These are phyloP conservation scores for Plasmodium ovale DNA, from an alignment of 169 alveolate genomes.

Conservation along the genomic window DNA sequence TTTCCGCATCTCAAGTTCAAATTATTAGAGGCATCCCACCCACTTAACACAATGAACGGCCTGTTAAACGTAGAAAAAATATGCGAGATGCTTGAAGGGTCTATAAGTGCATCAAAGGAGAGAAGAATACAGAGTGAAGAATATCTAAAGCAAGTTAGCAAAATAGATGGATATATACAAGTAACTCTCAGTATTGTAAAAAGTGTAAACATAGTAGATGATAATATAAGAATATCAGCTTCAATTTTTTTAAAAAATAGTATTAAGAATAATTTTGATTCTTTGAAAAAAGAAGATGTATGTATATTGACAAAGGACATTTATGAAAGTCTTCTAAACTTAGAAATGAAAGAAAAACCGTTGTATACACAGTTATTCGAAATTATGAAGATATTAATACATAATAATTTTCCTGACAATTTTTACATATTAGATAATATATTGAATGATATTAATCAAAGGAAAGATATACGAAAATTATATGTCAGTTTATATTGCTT, in stretches of 20 bases:
- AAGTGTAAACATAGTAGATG: slow-evolving; percentile 37
- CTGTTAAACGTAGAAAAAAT: slow-evolving; percentile 11
- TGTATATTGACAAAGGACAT: slow-evolving; percentile 44
- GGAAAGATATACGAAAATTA: slow-evolving; percentile 45
- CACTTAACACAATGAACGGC: slow-evolving; percentile 4
- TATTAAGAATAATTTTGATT: slow-evolving; percentile 41
- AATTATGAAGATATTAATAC: slow-evolving; percentile 56
- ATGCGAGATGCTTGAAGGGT: slow-evolving; percentile 64
- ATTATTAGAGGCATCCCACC: background rate
- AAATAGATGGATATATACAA: slow-evolving; percentile 49
- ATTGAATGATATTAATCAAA: slow-evolving; percentile 48
- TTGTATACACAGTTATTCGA: slow-evolving; percentile 47
- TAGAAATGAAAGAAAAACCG: slow-evolving; percentile 68
- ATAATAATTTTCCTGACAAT: slow-evolving; percentile 41
- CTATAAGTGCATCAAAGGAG: slow-evolving; percentile 55
- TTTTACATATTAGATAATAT: slow-evolving; percentile 41
- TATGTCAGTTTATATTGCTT: slow-evolving; percentile 62
- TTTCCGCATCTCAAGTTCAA: background rate
- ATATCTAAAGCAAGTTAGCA: slow-evolving; percentile 37
- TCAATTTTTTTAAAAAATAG: slow-evolving; percentile 52
- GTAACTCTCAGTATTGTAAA: slow-evolving; percentile 34
- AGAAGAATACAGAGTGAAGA: slow-evolving; percentile 48
- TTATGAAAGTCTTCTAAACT: slow-evolving; percentile 41
- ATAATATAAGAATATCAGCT: slow-evolving; percentile 50
- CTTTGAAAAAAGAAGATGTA: slow-evolving; percentile 48